Evolutionary conservation across 2,329 filamentous ascomycete species (phyloP), one percentile per base, ranked within the genome.

Genomic region (Diaporthe sp.): DNA sequence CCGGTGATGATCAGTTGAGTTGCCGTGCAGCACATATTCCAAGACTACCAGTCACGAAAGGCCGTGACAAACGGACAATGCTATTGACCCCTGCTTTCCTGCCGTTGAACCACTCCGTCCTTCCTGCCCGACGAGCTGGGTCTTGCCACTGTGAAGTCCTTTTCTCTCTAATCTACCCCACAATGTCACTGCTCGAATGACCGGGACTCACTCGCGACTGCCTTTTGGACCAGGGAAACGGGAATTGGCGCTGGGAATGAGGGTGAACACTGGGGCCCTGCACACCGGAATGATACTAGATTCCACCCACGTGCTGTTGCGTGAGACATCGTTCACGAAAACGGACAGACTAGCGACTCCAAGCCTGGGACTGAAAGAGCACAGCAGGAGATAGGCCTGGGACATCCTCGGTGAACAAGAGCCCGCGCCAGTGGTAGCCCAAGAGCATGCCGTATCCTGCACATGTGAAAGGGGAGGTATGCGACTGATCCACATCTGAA

Each of bases 271-370:
- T 8, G 15, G 44, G 32, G n/a, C 32, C 63, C 44, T 53, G 63
- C 47, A 39, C 63, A 30, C 30, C 44, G 63, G 63, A 53, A 68
- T 68, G 63, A 25, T 68, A 44, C 47, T 68, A 68, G 35, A 53
- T 37, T 37, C n/a, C 63, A 53, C 47, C 61, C 63, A 68, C 63
- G 63, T 68, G 63, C 25, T 68, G 63, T 9, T 53, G 63, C 32
- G 44, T 27, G 63, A 68, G 32, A 68, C 44, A 66, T 27, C 15
- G n/a, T 4, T 68, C 32, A 53, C 32, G 63, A 53, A 68, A 68
- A 27, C 63, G 63, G 63, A 30, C 39, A 44, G 5, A 53, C 63
- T 68, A 53, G 63, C 63, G 47, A 53, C n/a, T 13, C 32, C 63
- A 39, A 68, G 63, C 63, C 22, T 9, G 17, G 8, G 32, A 53